Evolutionary conservation across 345 rosid species (phyloP).

Genomic region (Eucalyptus cloeziana): DNA sequence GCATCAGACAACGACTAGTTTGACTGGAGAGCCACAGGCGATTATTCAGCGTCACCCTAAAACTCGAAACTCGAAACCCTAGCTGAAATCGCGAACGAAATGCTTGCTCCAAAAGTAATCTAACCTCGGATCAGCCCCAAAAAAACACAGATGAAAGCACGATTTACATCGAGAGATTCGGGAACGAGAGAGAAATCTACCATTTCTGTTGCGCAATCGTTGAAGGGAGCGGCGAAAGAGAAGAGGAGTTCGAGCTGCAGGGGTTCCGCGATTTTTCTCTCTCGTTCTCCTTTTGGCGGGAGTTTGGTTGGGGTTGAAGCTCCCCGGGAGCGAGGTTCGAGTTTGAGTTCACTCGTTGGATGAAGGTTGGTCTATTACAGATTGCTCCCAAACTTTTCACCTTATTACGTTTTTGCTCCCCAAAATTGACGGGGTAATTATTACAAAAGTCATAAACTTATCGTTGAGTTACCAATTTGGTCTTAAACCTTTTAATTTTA

Average conservation of each 20-base stretch:
- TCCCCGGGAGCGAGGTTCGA: neutral
- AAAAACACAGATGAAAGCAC: neutral
- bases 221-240: neutral
- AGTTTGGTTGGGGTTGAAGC: neutral
- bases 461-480: fast-evolving
- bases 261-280: neutral
- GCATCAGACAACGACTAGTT: neutral
- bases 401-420: neutral
- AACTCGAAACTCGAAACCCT: neutral
- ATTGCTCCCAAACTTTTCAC: neutral
- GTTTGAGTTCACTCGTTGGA: neutral
- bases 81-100: neutral
- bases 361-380: neutral
- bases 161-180: neutral
- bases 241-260: neutral
- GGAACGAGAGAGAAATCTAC: neutral
- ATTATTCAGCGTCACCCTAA: neutral
- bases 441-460: too few relatives aligned
- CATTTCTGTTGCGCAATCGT: neutral
- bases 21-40: neutral
- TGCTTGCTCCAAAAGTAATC: neutral
- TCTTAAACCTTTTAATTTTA: fast-evolving
- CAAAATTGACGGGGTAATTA: too few relatives aligned
- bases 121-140: neutral
- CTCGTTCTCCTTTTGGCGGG: neutral